These are phyloP conservation scores for Skeletonema marinoi DNA, from an alignment of 108 stramenopile species.

Conservation along the genomic window DNA sequence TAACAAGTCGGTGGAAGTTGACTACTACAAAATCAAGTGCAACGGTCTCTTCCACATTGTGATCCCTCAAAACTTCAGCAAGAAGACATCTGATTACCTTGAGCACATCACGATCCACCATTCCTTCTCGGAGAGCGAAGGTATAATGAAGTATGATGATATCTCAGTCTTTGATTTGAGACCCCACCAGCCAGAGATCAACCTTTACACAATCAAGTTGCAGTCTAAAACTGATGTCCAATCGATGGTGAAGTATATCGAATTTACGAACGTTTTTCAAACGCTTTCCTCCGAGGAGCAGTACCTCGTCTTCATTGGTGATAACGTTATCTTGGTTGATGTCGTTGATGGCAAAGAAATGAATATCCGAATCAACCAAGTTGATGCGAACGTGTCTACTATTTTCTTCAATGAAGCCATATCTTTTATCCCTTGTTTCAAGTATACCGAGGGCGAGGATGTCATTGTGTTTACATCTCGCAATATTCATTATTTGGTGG, in stretches of 20 bases:
- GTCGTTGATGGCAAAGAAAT: constrained; percentile 28
- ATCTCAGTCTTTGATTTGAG: constrained; percentile 54
- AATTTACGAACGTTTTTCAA: constrained; percentile 55
- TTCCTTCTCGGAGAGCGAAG: constrained; percentile 51
- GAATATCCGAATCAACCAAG: constrained; percentile 53
- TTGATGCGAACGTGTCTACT: constrained; percentile 46
- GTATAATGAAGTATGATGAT: constrained; percentile 57
- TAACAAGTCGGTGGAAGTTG: constrained; percentile 64
- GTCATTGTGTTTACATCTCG: constrained; percentile 56
- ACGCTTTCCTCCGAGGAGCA: constrained; percentile 40
- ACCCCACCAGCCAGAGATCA: constrained; percentile 60
- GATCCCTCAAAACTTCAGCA: constrained; percentile 57
- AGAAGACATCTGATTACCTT: constrained; percentile 50
- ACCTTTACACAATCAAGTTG: constrained; percentile 50
- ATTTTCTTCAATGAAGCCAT: constrained; percentile 62
- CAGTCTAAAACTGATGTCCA: constrained; percentile 43
- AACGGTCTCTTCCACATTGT: constrained; percentile 51
- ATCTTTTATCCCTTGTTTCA: constrained; percentile 62
- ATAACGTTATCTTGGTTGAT: constrained; percentile 49
- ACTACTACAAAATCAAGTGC: constrained; percentile 55
- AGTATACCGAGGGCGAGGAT: constrained; percentile 55
- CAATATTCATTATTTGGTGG: constrained; percentile 49
- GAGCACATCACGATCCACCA: constrained; percentile 47
- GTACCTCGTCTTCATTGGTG: constrained; percentile 58
- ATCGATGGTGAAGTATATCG: constrained; percentile 62